Evolutionary conservation across 306 rosid genomes (phyloP), one percentile per base, ranked within the genome.

Genomic region (apple (Malus domestica)): DNA sequence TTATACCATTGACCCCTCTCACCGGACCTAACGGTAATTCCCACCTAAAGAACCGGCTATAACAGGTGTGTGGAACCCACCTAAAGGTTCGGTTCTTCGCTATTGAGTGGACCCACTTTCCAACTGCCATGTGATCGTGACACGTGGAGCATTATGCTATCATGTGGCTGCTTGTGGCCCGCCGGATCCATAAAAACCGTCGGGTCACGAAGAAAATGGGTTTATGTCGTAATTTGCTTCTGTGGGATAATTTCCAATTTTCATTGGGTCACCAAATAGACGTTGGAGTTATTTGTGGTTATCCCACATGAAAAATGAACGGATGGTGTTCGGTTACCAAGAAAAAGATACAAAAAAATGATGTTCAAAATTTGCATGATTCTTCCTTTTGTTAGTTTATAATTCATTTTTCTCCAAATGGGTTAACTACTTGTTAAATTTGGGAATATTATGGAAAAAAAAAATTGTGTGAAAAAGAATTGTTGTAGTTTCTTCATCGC

Each of bases 71-170:
- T 45, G 54, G 79, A 83, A 86, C 67, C 85, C 84, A 86, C 85
- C 78, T 55, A 29, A 81, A 85, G 75, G 97, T 89, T 93, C 86
- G 86, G 93, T 91, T 93, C 98, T 81, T 78, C 83, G 85, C 90
- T 55, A 57, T 57, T 82, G 75, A 79, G 82, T 82, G 86, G 85
- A 84, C 79, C 83, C 87, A 80, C 81, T 77, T 73, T 62, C 44
- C 6, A 70, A n/a, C 29, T 18, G 0, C 25, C 33, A 40, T 51
- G 0, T 29, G 93, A 89, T 91, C 5, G 10, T 25, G 88, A 70
- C 97, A 87, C 90, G 90, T 88, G 90, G 54, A 30, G 0, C 0
- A 0, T 0, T 5, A 5, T 9, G 33, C 8, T 45, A 82, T 82
- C 90, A 38, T 88, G 87, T 84, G 93, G 93, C 80, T 78, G 8